A percentile compares a stretch with the other conserved stretches of the same genome.
Evolutionary conservation across 2,329 filamentous ascomycete genomes (phyloP).

Genomic region (Diplodia scrobiculata): DNA sequence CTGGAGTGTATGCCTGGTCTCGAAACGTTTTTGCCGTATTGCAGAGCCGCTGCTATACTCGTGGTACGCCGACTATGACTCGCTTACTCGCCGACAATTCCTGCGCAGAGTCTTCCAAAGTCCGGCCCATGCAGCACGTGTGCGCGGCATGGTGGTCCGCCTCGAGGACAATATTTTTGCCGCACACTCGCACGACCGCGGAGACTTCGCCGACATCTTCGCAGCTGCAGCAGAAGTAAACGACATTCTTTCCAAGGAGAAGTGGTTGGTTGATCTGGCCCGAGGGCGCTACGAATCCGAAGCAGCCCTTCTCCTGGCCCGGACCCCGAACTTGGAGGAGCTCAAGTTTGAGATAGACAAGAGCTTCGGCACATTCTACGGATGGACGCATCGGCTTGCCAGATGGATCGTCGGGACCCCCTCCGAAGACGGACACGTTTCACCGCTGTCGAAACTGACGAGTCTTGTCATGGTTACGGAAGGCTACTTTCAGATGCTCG

Average conservation of each 20-base stretch:
- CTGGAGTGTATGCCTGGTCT: conserved; percentile 7
- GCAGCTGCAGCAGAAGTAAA: conserved; percentile 6
- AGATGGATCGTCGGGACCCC: background rate
- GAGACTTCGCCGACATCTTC: conserved; percentile 6
- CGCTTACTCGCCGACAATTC: background rate
- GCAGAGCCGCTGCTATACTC: conserved; percentile 12
- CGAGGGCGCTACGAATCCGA: conserved; percentile 6
- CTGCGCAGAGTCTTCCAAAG: background rate
- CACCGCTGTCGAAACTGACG: background rate
- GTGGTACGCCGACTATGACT: conserved; percentile 2
- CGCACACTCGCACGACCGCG: background rate
- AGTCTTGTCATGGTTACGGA: conserved; percentile 12
- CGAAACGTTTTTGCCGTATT: background rate
- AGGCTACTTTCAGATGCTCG: conserved; percentile 12
- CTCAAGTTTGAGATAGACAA: conserved; percentile 8
- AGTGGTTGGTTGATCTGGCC: conserved; percentile 9
- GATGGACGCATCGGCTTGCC: conserved; percentile 15
- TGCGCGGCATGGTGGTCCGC: background rate
- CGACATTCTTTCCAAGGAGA: conserved; percentile 18
- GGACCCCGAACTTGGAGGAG: conserved; percentile 1
- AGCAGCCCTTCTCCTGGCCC: conserved; percentile 4
- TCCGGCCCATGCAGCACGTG: background rate
- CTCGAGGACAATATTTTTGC: conserved; percentile 13
- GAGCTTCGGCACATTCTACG: conserved; percentile 12
- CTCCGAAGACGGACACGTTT: background rate